These are phyloP conservation scores for Maudiozyma serrabonitensis DNA, from an alignment of 805 yeast species.

Conservation along the genomic window DNA sequence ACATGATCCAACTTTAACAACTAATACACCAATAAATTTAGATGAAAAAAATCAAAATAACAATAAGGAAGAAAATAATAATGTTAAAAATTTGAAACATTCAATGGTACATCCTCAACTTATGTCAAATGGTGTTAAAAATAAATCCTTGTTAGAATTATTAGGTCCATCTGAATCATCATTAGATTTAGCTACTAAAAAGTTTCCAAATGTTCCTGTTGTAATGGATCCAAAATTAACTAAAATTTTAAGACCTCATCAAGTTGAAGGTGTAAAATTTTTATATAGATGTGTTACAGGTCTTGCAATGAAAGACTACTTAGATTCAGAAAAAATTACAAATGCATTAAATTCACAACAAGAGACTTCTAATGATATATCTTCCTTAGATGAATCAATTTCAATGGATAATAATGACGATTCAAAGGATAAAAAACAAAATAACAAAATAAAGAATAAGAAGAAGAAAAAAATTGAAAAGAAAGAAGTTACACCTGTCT, in stretches of 20 bases:
- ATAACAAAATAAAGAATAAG: not conserved
- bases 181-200: slow-evolving; percentile 32
- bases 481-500: not conserved
- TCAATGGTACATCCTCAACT: slow-evolving; percentile 22
- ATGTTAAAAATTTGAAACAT: slow-evolving; percentile 12
- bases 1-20: slow-evolving; percentile 7
- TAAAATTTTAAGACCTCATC: slow-evolving; percentile 87
- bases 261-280: slow-evolving; percentile 89
- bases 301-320: slow-evolving; percentile 37
- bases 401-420: not conserved
- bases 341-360: not conserved
- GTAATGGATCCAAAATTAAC: slow-evolving; percentile 86
- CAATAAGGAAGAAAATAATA: slow-evolving; percentile 6
- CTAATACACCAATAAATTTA: slow-evolving; percentile 2
- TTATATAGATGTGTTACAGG: slow-evolving; percentile 88
- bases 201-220: slow-evolving; percentile 82
- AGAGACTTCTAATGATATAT: not conserved
- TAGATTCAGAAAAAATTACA: slow-evolving; percentile 19
- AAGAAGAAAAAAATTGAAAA: not conserved
- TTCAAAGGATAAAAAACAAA: not conserved
- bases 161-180: slow-evolving; percentile 36
- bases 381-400: not conserved
- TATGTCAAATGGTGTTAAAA: slow-evolving; percentile 28
- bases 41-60: slow-evolving; percentile 10
- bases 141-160: slow-evolving; percentile 68